These are phyloP conservation scores for Oenanthe javanica DNA, from an alignment of 140 eudicot species.

Conservation along the genomic window DNA sequence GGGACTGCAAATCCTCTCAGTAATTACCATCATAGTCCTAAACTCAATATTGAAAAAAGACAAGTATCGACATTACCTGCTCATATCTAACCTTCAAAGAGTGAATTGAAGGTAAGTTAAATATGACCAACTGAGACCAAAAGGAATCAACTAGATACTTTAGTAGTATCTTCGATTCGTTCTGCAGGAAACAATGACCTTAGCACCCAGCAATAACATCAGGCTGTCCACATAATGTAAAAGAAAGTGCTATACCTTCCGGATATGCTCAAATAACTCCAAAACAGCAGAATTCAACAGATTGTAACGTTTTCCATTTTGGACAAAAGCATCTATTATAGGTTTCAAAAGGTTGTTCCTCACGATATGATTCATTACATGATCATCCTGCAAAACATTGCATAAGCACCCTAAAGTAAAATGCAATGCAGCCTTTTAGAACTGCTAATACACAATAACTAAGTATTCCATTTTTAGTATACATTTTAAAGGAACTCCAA, in stretches of 20 bases:
- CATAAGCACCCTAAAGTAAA: background rate
- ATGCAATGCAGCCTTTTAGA: background rate
- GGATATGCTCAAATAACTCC: slow-evolving; percentile 75
- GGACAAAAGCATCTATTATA: slow-evolving; percentile 64
- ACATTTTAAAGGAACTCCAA: background rate
- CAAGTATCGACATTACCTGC: slow-evolving; percentile 31
- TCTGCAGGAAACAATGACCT: slow-evolving; percentile 40
- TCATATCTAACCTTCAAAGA: slow-evolving; percentile 78
- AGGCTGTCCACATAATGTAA: background rate
- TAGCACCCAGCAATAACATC: background rate
- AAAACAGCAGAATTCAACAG: slow-evolving; percentile 83
- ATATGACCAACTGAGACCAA: slow-evolving; percentile 66
- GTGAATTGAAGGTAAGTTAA: slow-evolving; percentile 48
- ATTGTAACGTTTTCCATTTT: slow-evolving; percentile 84
- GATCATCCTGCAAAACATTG: slow-evolving; percentile 66
- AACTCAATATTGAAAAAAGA: background rate
- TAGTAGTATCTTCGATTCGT: slow-evolving; percentile 52
- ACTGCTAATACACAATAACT: background rate
- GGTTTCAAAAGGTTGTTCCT: slow-evolving; percentile 74
- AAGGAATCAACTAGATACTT: slow-evolving; percentile 74
- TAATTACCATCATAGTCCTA: background rate
- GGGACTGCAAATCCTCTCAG: slow-evolving; percentile 33
- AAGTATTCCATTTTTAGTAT: background rate
- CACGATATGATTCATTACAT: slow-evolving; percentile 59
- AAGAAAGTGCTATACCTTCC: slow-evolving; percentile 47